A percentile compares a stretch with the other conserved stretches of the same genome.
Evolutionary conservation across 768 basidiomycete species (phyloP).

Genomic region (Brasilioporus rufonigricans): DNA sequence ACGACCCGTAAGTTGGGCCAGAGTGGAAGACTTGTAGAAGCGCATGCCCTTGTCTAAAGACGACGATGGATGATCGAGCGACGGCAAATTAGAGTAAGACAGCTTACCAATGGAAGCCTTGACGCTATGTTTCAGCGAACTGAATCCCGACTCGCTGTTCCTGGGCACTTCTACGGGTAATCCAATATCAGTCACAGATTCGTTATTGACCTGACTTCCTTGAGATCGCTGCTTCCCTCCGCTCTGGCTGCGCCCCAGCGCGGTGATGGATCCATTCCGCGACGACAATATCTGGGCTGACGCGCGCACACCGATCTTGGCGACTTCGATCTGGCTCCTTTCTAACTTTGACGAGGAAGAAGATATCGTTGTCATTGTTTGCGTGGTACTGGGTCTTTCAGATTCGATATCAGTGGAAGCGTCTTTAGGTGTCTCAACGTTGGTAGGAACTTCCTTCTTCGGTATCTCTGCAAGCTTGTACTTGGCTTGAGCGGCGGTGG

Average conservation of each 20-base stretch:
- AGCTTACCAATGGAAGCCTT: conserved; percentile 69
- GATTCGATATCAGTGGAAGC: neutral
- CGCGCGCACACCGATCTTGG: conserved; percentile 27
- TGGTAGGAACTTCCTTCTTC: conserved; percentile 1
- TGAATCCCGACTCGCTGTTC: conserved; percentile 39
- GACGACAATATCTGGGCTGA: conserved; percentile 29
- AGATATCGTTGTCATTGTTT: conserved; percentile 17
- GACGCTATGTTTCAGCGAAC: conserved; percentile 64
- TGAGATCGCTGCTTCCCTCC: conserved; percentile 8
- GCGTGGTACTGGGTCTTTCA: conserved; percentile 7
- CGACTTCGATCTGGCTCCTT: conserved; percentile 30
- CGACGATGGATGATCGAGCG: neutral
- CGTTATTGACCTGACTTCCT: conserved; percentile 4
- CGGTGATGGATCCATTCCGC: conserved; percentile 21
- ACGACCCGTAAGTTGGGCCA: conserved; percentile 40
- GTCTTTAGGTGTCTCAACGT: neutral
- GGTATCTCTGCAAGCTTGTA: neutral
- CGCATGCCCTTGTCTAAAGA: conserved; percentile 64
- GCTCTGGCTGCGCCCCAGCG: conserved; percentile 12
- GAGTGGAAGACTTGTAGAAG: conserved; percentile 61
- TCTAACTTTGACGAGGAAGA: conserved; percentile 24
- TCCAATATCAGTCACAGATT: conserved; percentile 19
- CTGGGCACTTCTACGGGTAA: conserved; percentile 26
- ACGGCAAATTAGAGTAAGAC: neutral
- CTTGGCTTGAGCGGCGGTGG: conserved; percentile 7